Evolutionary conservation across 257 asterid species (phyloP).

Genomic region (Capsicum baccatum): DNA sequence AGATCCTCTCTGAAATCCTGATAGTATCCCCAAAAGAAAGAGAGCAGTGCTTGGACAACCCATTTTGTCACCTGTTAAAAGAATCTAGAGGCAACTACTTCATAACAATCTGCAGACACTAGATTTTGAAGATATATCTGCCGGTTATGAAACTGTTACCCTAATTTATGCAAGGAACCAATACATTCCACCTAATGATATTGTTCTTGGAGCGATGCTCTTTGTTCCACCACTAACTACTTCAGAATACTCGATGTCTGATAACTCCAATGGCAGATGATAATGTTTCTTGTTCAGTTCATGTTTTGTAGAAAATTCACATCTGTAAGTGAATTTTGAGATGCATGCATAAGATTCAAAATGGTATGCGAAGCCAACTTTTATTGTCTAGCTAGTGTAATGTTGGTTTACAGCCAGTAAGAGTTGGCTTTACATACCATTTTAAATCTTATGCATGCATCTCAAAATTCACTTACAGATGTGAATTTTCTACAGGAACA

Average conservation of each 20-base stretch:
- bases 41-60: no score
- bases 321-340: conserved; percentile 25
- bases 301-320: background rate
- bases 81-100: conserved; percentile 44
- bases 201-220: conserved; percentile 55
- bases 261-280: background rate
- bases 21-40: no score
- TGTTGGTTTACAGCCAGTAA: background rate
- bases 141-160: conserved; percentile 34
- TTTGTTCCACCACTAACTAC: background rate
- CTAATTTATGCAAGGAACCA: conserved; percentile 42
- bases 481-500: no score
- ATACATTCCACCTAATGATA: conserved; percentile 47
- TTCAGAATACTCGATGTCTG: conserved; percentile 8
- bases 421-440: no score
- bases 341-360: conserved; percentile 11
- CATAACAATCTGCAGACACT: background rate
- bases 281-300: background rate
- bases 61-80: conserved; percentile 21
- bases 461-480: no score
- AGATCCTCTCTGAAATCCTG: no score
- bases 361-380: conserved; percentile 12
- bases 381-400: background rate
- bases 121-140: background rate
- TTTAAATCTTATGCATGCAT: no score